A percentile compares a stretch with the other conserved stretches of the same genome.
phyloP scores from a whole-genome alignment of 2,329 filamentous ascomycete genomes.

The Penicillium sumatraense region DNA sequence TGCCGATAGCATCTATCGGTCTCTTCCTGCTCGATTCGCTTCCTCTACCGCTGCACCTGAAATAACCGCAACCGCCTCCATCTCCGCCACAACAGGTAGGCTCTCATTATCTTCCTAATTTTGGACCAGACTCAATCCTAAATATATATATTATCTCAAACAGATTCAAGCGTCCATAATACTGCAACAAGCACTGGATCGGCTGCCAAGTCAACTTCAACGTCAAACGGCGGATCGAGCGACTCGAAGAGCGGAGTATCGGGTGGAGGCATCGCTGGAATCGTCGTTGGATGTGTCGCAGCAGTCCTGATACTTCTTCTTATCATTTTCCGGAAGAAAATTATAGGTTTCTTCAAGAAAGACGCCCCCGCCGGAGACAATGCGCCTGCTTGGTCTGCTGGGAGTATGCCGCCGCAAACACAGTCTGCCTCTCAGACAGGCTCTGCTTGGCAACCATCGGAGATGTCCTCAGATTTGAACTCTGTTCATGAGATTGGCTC shows the following conservation, averaged over 20 bases:
- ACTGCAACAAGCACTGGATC: background rate
- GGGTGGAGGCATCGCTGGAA: conserved; percentile 10
- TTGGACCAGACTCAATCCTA: background rate
- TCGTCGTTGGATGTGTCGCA: conserved; percentile 7
- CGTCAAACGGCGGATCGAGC: background rate
- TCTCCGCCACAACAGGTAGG: background rate
- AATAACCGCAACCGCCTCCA: background rate
- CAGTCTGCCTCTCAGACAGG: conserved; percentile 2
- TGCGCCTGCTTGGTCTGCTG: background rate
- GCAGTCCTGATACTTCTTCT: background rate
- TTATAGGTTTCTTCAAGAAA: background rate
- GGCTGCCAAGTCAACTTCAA: background rate
- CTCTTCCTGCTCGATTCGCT: conserved; percentile 9
- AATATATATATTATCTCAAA: background rate
- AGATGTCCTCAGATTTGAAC: conserved; percentile 3
- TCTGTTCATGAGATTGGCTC: conserved; percentile 9
- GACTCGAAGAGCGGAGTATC: background rate
- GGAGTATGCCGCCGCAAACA: conserved; percentile 2
- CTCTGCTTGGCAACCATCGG: conserved; percentile 3
- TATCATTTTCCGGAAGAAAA: conserved; percentile 3
- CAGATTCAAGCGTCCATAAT: background rate
- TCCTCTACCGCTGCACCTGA: conserved; percentile 3
- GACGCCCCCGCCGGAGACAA: background rate
- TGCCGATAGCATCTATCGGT: conserved; percentile 15
- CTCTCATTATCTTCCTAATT: background rate